A percentile compares a stretch with the other conserved stretches of the same genome.
Conservation (phyloP, 2,329 filamentous ascomycete genomes). For the Fusarium sp. region DNA sequence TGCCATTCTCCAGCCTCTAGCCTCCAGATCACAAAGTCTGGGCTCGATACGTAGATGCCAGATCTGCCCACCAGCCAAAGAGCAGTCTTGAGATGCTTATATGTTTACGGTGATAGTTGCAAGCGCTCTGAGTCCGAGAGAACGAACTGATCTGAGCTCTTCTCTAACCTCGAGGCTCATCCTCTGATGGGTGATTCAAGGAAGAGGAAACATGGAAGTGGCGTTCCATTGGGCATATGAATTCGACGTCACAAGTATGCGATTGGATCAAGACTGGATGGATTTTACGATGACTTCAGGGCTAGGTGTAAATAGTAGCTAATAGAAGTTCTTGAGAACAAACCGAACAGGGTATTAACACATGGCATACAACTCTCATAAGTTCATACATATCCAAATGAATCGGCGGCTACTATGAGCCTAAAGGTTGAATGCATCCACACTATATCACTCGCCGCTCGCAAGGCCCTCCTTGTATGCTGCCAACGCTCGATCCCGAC, state of each 20-base stretch:
- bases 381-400: not conserved
- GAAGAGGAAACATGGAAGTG: not conserved
- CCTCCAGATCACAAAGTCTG: too few relatives aligned
- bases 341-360: not conserved
- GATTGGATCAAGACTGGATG: not conserved
- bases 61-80: not conserved
- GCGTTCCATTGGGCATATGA: not conserved
- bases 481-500: constrained; percentile 73
- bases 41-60: not conserved
- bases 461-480: constrained; percentile 72
- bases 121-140: not conserved
- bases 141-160: not conserved
- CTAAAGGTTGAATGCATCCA: not conserved
- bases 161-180: not conserved
- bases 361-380: not conserved
- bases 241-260: not conserved
- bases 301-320: not conserved
- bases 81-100: not conserved
- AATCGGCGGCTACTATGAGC: not conserved
- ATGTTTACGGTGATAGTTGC: too few relatives aligned
- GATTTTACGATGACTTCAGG: not conserved
- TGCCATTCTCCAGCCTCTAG: not conserved
- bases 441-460: constrained; percentile 42
- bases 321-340: not conserved
- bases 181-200: not conserved